Percentiles rank a stretch among this genome's conserved stretches.
phyloP scores from a whole-genome alignment of 140 eudicot genomes.

The Oenanthe javanica region DNA sequence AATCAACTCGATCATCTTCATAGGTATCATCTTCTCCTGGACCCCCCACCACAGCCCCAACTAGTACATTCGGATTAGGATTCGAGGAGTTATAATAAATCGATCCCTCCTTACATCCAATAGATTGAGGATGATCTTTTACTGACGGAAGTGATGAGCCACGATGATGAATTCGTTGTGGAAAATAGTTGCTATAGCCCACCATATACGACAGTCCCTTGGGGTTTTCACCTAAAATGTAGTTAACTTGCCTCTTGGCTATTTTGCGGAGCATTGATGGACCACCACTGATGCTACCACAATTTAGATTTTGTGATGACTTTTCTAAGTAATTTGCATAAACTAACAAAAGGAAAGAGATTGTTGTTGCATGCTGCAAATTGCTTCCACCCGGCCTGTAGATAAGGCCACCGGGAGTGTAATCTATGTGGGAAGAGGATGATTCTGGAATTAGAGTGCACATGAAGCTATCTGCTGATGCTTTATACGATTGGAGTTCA shows the following conservation, averaged over 20 bases:
- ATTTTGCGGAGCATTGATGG: slow-evolving; percentile 47
- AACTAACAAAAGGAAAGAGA: slow-evolving; percentile 57
- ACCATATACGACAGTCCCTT: slow-evolving; percentile 92
- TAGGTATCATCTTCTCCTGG: slow-evolving; percentile 80
- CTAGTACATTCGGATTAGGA: slow-evolving; percentile 66
- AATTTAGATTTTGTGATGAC: slow-evolving; percentile 38
- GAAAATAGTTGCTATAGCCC: slow-evolving; percentile 70
- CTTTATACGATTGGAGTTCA: slow-evolving; percentile 64
- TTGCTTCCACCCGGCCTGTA: slow-evolving; percentile 85
- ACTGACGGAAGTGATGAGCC: slow-evolving; percentile 78
- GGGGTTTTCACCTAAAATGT: slow-evolving; percentile 93
- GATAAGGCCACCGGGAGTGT: slow-evolving; percentile 77
- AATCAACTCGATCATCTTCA: slow-evolving; percentile 78
- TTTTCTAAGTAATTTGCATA: slow-evolving; percentile 67
- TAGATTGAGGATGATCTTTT: slow-evolving; percentile 49
- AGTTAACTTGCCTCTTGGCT: slow-evolving; percentile 80
- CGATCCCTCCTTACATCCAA: slow-evolving; percentile 77
- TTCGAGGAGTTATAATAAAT: slow-evolving; percentile 50
- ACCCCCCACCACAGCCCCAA: slow-evolving; percentile 93
- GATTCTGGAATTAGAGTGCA: slow-evolving; percentile 78
- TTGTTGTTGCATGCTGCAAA: slow-evolving; percentile 74
- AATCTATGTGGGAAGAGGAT: slow-evolving; percentile 57
- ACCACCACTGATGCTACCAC: slow-evolving; percentile 49
- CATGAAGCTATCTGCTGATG: slow-evolving; percentile 86
- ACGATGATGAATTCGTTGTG: slow-evolving; percentile 90